Evolutionary conservation across 768 basidiomycete species (phyloP), one percentile per base, ranked within the genome.

Genomic region (Baorangia bicolor): DNA sequence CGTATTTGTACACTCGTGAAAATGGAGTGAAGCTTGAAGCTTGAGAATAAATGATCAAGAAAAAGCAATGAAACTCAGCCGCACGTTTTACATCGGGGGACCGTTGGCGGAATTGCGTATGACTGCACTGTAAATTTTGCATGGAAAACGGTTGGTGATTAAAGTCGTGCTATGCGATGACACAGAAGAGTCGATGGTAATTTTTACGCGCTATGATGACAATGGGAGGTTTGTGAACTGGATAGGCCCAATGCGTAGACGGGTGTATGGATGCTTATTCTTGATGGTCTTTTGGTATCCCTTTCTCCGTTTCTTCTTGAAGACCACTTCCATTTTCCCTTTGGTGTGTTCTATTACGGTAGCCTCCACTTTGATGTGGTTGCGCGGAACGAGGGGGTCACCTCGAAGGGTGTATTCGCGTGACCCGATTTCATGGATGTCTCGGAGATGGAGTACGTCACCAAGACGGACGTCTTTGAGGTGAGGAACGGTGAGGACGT

Each of bases 321-420:
- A 84, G 51, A 91, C 90, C 64, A 78, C 81, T 74, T 96, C 90
- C 90, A 98, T 89, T 50, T 82, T 81, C 9, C 93, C 91, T 72
- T 95, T 98, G 40, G 97, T 98, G 69, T 99, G 96, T 74, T 99
- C 97, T 43, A 98, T 75, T n/a, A 99, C 94, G 21, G 92, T 97
- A 18, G 94, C 88, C 61, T 88, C 78, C 38, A 95, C 88, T 57
- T 80, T 80, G 61, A 97, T 85, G 37, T 81, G 77, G 52, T 78
- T 76, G 6, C 81, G 66, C 0, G 90, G 83, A 35, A 97, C 81
- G 65, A 77, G 73, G 1, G 92, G 87, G 63, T 84, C 83, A 42
- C 92, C 86, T 54, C 92, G 87, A 30, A 99, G 78, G 28, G 93
- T 94, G 76, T 88, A 98, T 72, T 98, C 94, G 63, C 95, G 86